These are phyloP conservation scores for Podila clonocystis DNA, from an alignment of 192 early-diverging fungal species.

Conservation along the genomic window DNA sequence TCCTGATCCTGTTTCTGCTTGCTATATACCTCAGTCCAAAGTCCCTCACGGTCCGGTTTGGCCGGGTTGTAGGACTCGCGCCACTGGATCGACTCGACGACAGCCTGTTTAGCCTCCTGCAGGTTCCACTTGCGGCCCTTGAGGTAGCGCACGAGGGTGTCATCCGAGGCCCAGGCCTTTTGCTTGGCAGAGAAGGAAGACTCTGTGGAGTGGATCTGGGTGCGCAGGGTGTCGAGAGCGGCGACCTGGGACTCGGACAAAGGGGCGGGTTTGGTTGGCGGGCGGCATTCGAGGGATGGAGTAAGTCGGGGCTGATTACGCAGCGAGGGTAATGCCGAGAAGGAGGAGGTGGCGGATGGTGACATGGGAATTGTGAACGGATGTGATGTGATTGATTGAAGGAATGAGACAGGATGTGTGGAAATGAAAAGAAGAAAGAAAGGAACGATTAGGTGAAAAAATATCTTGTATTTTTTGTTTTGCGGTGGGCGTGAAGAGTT, in stretches of 20 bases:
- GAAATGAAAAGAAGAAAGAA: background rate
- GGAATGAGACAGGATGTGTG: too few relatives aligned
- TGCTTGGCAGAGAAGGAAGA: conserved; percentile 11
- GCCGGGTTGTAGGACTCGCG: conserved; percentile 76
- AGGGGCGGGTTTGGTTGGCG: background rate
- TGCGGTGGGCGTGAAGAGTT: too few relatives aligned
- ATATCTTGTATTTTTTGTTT: background rate
- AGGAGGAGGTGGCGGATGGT: background rate
- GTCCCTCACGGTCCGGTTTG: conserved; percentile 72
- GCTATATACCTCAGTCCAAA: conserved; percentile 73
- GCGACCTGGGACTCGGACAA: conserved; percentile 20
- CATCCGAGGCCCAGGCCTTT: conserved; percentile 44
- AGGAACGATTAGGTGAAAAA: background rate
- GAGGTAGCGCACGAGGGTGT: conserved; percentile 75
- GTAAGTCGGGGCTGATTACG: conserved; percentile 20
- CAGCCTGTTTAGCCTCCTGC: conserved; percentile 66
- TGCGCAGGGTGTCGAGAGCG: conserved; percentile 26
- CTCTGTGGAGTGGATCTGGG: conserved; percentile 14
- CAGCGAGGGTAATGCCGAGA: background rate
- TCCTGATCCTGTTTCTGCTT: background rate
- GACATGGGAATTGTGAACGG: background rate
- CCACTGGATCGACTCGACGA: conserved; percentile 85
- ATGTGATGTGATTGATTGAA: background rate
- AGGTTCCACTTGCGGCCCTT: conserved; percentile 78
- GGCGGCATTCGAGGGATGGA: conserved; percentile 18